Percentiles rank a stretch among this genome's conserved stretches.
Evolutionary conservation across 208 protist genomes (phyloP).

Genomic region (Eutreptiella sp.): DNA sequence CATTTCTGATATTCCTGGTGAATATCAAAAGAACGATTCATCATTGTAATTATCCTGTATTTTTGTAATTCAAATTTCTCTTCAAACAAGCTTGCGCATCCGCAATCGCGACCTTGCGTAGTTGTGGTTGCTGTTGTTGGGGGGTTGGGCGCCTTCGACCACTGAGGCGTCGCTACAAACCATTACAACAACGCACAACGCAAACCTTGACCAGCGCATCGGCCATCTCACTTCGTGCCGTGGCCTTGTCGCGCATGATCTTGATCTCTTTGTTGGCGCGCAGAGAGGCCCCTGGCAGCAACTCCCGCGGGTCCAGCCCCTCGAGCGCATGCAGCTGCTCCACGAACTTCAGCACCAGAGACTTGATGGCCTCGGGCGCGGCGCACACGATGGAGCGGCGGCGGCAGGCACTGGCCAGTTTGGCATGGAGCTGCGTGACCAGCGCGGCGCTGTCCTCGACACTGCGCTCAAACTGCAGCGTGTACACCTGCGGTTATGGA

Average conservation of each 20-base stretch:
- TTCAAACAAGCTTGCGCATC: too few species aligned
- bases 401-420: constrained; percentile 55
- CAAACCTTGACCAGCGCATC: constrained; percentile 48
- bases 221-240: constrained; percentile 49
- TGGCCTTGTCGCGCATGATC: constrained; percentile 39
- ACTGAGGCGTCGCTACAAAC: background rate
- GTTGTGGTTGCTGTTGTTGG: too few species aligned
- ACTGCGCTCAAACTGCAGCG: constrained; percentile 63
- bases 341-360: constrained; percentile 80
- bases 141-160: background rate
- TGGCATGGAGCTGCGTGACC: constrained; percentile 51
- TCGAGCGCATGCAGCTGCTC: constrained; percentile 79
- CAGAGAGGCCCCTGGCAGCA: background rate
- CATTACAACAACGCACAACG: background rate
- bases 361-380: constrained; percentile 82
- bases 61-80: too few species aligned
- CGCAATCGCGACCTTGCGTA: too few species aligned
- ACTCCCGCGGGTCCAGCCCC: constrained; percentile 9
- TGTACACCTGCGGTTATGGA: too few species aligned
- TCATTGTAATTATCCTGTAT: too few species aligned
- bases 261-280: constrained; percentile 39
- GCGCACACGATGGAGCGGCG: constrained; percentile 67
- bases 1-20: too few species aligned
- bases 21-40: too few species aligned
- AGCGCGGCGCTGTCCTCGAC: constrained; percentile 46